phyloP scores from a whole-genome alignment of 2,329 filamentous ascomycete species.

The Cercospora berteroae region DNA sequence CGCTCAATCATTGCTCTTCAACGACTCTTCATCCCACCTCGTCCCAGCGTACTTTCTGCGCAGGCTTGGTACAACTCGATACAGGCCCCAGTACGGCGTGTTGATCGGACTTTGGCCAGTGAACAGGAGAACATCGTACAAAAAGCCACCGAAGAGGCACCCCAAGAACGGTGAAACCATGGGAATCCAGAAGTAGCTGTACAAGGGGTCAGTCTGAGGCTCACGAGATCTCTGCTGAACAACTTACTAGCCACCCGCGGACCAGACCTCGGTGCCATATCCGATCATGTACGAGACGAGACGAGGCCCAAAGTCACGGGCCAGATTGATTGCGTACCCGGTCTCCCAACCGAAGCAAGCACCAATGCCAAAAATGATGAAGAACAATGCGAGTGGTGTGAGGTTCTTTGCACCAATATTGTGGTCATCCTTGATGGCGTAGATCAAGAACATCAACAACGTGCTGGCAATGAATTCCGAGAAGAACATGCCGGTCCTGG shows the following conservation, averaged over 20 bases:
- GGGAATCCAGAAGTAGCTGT: conserved; percentile 54
- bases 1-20: conserved; percentile 23
- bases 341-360: conserved; percentile 73
- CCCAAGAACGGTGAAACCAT: conserved; percentile 70
- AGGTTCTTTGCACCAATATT: conserved; percentile 59
- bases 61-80: conserved; percentile 41
- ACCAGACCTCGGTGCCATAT: conserved; percentile 67
- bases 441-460: conserved; percentile 70
- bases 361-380: conserved; percentile 71
- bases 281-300: conserved; percentile 66
- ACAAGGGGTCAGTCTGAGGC: not conserved
- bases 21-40: conserved; percentile 26
- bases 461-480: conserved; percentile 68
- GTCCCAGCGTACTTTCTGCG: conserved; percentile 29
- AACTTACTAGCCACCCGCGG: conserved; percentile 67
- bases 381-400: conserved; percentile 63
- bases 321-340: conserved; percentile 72
- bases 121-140: conserved; percentile 68
- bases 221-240: conserved; percentile 45
- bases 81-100: conserved; percentile 63
- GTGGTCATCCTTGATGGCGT: conserved; percentile 61
- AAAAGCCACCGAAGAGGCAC: conserved; percentile 60
- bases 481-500: conserved; percentile 66
- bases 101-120: conserved; percentile 70
- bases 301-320: conserved; percentile 68